Conservation (phyloP, 495 filamentous ascomycete genomes). For the Aspergillus olivimuriae region DNA sequence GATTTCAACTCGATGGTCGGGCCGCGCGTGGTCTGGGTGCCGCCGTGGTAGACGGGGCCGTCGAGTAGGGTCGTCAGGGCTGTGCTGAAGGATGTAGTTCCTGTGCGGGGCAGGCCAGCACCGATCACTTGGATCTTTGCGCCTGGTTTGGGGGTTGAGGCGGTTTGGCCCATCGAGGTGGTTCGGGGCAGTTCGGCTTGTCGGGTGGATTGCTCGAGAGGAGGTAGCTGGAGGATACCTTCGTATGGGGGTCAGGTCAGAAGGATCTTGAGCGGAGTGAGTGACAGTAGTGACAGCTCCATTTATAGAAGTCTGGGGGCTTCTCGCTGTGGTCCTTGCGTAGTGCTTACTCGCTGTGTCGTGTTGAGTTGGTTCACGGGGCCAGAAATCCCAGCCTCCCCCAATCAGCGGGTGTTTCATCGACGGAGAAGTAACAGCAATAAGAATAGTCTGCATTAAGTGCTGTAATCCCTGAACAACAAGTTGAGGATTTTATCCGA, state of each 20-base stretch:
- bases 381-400: no score
- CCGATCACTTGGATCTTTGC: not conserved
- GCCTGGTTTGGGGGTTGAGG: not conserved
- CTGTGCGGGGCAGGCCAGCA: not conserved
- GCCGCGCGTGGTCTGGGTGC: slow-evolving; percentile 18
- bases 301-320: not conserved
- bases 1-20: slow-evolving; percentile 14
- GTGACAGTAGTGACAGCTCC: no score
- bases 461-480: no score
- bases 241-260: not conserved
- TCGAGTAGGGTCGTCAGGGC: not conserved
- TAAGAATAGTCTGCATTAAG: no score
- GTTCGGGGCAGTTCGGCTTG: no score
- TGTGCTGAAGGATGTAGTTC: not conserved
- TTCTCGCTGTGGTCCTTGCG: no score
- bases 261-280: no score
- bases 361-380: no score
- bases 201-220: not conserved
- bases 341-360: no score
- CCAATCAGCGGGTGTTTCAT: no score
- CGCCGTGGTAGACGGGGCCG: slow-evolving; percentile 20
- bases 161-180: not conserved
- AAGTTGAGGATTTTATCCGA: no score
- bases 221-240: not conserved
- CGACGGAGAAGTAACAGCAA: no score